Percentiles rank a stretch among this genome's conserved stretches.
Evolutionary conservation across 192 early-diverging fungal species (phyloP).

Genomic region (Podila epicladia): DNA sequence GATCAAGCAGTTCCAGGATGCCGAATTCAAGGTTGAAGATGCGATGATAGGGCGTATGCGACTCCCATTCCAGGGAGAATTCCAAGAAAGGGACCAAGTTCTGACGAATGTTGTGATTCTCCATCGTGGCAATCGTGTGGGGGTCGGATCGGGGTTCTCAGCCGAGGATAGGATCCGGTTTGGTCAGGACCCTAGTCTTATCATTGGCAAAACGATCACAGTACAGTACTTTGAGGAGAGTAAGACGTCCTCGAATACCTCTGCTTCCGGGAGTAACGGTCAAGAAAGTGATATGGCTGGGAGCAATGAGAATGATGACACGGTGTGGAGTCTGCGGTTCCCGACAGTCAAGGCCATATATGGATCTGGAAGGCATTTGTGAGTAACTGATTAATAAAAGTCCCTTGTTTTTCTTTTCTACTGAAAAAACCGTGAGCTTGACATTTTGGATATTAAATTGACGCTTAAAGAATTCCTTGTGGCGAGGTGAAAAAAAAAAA

Average conservation of each 20-base stretch:
- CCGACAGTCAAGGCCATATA: slow-evolving; percentile 65
- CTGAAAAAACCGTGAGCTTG: too few species aligned
- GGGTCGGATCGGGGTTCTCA: slow-evolving; percentile 64
- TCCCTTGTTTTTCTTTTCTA: too few species aligned
- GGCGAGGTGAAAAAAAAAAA: too few species aligned
- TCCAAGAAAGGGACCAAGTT: slow-evolving; percentile 34
- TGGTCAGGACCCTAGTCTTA: slow-evolving; percentile 53
- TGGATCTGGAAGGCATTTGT: slow-evolving; percentile 37
- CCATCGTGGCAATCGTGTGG: slow-evolving; percentile 58
- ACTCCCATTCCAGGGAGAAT: slow-evolving; percentile 48
- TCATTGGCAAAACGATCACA: slow-evolving; percentile 62
- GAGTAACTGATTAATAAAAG: too few species aligned
- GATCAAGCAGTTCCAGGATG: slow-evolving; percentile 61
- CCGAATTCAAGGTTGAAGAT: slow-evolving; percentile 57
- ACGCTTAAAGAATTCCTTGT: too few species aligned
- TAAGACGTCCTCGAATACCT: slow-evolving; percentile 9
- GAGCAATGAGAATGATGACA: not conserved
- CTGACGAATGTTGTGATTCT: slow-evolving; percentile 56
- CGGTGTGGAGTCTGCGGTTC: slow-evolving; percentile 57
- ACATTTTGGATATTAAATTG: too few species aligned
- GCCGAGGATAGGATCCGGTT: slow-evolving; percentile 54
- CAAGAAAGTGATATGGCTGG: not conserved
- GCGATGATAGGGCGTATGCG: slow-evolving; percentile 57
- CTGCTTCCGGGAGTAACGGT: not conserved
- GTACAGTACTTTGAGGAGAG: slow-evolving; percentile 64